Evolutionary conservation across 148 eudicot genomes (phyloP).

Genomic region (Linanthus parryae): DNA sequence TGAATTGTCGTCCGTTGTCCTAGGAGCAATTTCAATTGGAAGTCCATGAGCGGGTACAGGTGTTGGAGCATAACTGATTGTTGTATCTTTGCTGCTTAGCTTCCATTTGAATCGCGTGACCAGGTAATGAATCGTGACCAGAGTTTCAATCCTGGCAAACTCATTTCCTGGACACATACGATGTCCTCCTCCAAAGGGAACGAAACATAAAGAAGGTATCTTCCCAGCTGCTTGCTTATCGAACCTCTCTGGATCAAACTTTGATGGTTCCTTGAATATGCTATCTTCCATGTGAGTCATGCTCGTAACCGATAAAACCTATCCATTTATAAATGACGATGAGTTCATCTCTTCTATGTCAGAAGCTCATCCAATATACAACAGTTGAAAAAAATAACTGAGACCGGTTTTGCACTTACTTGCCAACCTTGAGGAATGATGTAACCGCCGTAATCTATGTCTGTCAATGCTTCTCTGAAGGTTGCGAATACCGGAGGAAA

Average conservation of each 20-base stretch:
- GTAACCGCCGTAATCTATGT: conserved; percentile 35
- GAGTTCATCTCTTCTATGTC: too few relatives aligned
- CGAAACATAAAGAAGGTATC: conserved; percentile 31
- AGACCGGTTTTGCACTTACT: conserved; percentile 27
- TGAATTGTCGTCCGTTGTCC: too few relatives aligned
- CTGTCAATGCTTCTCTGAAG: conserved; percentile 28
- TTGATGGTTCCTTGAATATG: conserved; percentile 36
- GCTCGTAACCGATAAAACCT: conserved; percentile 28
- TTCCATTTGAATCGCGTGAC: conserved; percentile 39
- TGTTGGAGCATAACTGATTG: conserved; percentile 28
- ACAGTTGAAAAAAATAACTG: too few relatives aligned
- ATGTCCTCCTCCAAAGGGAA: conserved; percentile 43
- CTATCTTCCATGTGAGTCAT: conserved; percentile 36
- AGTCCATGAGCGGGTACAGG: conserved; percentile 38
- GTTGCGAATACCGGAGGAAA: conserved; percentile 40
- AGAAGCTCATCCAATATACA: too few relatives aligned
- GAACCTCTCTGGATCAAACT: conserved; percentile 36
- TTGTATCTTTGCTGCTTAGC: conserved; percentile 25
- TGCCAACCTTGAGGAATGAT: conserved; percentile 51
- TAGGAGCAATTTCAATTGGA: conserved; percentile 22
- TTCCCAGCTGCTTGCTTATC: conserved; percentile 31
- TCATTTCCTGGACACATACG: conserved; percentile 46
- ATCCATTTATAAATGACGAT: too few relatives aligned
- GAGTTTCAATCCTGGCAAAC: conserved; percentile 40
- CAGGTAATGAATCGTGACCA: conserved; percentile 32